These are phyloP conservation scores for Medicago truncatula DNA, from an alignment of 306 rosid genomes.

Conservation along the genomic window MtrunA17r5.0-ANR NC_053045.1:64493001-64493500, in stretches of 20 bases:
- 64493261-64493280: slow-evolving; percentile 79
- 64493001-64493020: background rate
- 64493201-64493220: slow-evolving; percentile 19
- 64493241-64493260: slow-evolving; percentile 25
- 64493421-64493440: slow-evolving; percentile 81
- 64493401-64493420: slow-evolving; percentile 89
- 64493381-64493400: slow-evolving; percentile 94
- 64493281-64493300: slow-evolving; percentile 57
- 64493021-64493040: background rate
- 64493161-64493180: slow-evolving; percentile 1
- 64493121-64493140: background rate
- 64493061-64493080: too few relatives aligned
- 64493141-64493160: slow-evolving; percentile 3
- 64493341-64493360: slow-evolving; percentile 52
- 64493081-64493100: too few relatives aligned
- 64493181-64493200: background rate
- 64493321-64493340: slow-evolving; percentile 50
- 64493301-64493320: slow-evolving; percentile 40
- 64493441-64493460: slow-evolving; percentile 75
- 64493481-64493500: slow-evolving; percentile 98
- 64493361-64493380: slow-evolving; percentile 91
- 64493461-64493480: slow-evolving; percentile 83
- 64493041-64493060: too few relatives aligned
- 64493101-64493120: background rate
- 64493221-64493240: slow-evolving; percentile 8